Conservation (phyloP, 2,329 filamentous ascomycete species). For the Moelleriella libera region DNA sequence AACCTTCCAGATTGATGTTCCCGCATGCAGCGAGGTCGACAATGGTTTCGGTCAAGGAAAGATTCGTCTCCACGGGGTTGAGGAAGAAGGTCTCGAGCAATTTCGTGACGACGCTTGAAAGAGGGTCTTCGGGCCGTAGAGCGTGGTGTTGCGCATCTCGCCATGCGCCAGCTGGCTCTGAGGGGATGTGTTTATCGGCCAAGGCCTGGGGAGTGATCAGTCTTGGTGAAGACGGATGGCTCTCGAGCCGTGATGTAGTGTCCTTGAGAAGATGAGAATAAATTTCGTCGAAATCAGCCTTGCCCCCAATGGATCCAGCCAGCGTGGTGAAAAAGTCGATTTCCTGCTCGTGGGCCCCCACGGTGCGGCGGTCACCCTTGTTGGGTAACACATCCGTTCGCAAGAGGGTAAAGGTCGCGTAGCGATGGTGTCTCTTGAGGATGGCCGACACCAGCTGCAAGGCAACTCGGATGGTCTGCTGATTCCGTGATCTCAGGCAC, state of each 20-base stretch:
- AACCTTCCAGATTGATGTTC: conserved; percentile 76
- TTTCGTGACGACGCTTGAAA: conserved; percentile 51
- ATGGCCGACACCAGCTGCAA: conserved; percentile 79
- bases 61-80: conserved; percentile 83
- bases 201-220: conserved; percentile 49
- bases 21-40: conserved; percentile 75
- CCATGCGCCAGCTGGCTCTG: conserved; percentile 41
- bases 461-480: conserved; percentile 81
- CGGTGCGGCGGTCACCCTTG: conserved; percentile 45
- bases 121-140: conserved; percentile 46
- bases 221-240: conserved; percentile 57
- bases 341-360: conserved; percentile 63
- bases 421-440: conserved; percentile 73
- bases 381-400: conserved; percentile 46
- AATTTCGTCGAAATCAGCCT: conserved; percentile 56
- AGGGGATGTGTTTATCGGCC: conserved; percentile 40
- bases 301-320: conserved; percentile 53
- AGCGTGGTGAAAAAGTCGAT: conserved; percentile 57
- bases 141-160: conserved; percentile 46
- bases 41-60: conserved; percentile 73
- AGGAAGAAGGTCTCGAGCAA: conserved; percentile 71
- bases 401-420: conserved; percentile 65
- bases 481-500: conserved; percentile 69
- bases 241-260: conserved; percentile 52
- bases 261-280: conserved; percentile 64